Base-by-base conservation (phyloP, 345 rosid genomes). In the Salix arbutifolia region DNA sequence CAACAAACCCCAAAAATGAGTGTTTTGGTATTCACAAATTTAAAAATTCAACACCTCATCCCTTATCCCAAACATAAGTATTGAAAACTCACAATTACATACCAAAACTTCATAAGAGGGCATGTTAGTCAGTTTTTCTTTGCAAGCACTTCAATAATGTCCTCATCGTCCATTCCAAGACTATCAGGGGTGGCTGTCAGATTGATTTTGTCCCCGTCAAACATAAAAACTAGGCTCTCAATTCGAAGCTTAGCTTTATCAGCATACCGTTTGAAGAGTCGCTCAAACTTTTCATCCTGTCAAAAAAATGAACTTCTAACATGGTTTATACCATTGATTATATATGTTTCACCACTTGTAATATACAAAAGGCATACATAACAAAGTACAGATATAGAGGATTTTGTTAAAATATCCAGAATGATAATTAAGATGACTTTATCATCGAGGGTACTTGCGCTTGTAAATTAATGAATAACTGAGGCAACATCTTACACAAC, bases 151-250 rank as follows among this genome's bases (percentile, higher is more conserved):
- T 91, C 96, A 75, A 95, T 87, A 65, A 93, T 90, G 85, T 95
- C 99, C 42, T 87, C 82, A n/a, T 95, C 96, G 75, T 95, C 99
- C 97, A 95, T 90, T 19, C 83, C 99, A 53, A 95, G 96, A 79
- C 85, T 75, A 69, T 76, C 78, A 48, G 99, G 99, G 28, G 97
- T 93, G 26, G 87, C 87, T 3, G 86, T 58, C 31, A 91, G 90
- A 85, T 79, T 79, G 48, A 95, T 79, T 85, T 87, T 90, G 66
- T 91, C 94, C 70, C 99, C 99, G 65, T 95, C 99, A 76, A 95
- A 93, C 19, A 78, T 77, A 84, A 93, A 95, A 35, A 84, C 88
- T 77, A 95, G 83, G 77, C 65, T 86, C 74, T 88, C 48, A 37
- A 69, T 56, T 64, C 85, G 82, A 40, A 87, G 88, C 74, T 91